Percentiles rank a stretch among this genome's conserved stretches.
These are phyloP conservation scores for Pyricularia pennisetigena DNA, from an alignment of 2,329 filamentous ascomycete genomes.

Conservation along the genomic window DNA sequence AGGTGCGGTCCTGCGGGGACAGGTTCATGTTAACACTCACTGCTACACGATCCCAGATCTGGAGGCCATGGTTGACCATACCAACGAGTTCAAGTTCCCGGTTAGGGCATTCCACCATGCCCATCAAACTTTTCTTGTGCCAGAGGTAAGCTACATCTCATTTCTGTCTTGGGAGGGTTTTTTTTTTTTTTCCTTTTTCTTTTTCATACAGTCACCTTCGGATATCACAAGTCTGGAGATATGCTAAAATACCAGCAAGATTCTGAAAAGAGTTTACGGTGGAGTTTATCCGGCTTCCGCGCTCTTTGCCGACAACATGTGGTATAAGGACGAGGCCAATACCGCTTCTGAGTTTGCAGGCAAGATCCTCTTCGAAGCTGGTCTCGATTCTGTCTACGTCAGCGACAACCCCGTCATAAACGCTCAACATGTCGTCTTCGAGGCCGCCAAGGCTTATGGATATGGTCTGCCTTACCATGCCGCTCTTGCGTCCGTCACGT, in stretches of 20 bases:
- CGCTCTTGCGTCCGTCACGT: constrained; percentile 47
- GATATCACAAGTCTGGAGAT: not conserved
- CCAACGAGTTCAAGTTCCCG: constrained; percentile 61
- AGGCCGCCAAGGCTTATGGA: constrained; percentile 48
- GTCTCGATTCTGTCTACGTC: constrained; percentile 58
- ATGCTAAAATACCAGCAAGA: constrained; percentile 18
- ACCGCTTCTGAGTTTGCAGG: constrained; percentile 56
- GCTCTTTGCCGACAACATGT: constrained; percentile 58
- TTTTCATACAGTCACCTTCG: not conserved
- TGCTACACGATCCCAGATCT: constrained; percentile 63
- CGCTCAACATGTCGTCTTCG: constrained; percentile 59
- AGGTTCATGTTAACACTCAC: constrained; percentile 61
- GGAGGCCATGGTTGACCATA: constrained; percentile 60
- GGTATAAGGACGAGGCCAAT: constrained; percentile 60
- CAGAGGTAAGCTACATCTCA: constrained; percentile 36
- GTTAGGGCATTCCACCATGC: constrained; percentile 62
- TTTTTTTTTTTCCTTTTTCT: too few relatives aligned
- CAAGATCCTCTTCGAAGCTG: constrained; percentile 54
- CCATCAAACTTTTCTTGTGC: constrained; percentile 55
- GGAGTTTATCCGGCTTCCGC: constrained; percentile 14
- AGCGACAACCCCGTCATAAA: constrained; percentile 62
- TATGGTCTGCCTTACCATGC: constrained; percentile 53
- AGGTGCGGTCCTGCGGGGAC: constrained; percentile 51
- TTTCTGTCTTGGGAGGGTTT: not conserved
- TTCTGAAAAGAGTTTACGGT: constrained; percentile 47